These are phyloP conservation scores for Gymnopus androsaceus DNA, from an alignment of 1,284 basidiomycete species.

Conservation along the genomic window DNA sequence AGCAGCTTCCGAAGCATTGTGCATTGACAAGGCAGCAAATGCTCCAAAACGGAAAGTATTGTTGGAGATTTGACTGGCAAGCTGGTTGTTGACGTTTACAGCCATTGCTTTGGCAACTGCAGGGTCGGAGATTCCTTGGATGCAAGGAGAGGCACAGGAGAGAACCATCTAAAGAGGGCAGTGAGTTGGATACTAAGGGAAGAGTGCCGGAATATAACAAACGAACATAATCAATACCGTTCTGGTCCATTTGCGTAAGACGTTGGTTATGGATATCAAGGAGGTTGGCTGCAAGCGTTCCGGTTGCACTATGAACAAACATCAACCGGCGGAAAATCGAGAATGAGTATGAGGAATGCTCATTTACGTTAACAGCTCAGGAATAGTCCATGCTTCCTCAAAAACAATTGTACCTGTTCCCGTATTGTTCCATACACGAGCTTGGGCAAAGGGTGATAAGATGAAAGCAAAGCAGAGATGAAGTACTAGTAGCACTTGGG, in stretches of 20 bases:
- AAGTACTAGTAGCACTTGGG: too few relatives aligned
- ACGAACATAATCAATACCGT: constrained; percentile 40
- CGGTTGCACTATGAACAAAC: constrained; percentile 27
- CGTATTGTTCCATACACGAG: constrained; percentile 29
- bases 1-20: constrained; percentile 42
- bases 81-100: constrained; percentile 34
- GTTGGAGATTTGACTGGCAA: constrained; percentile 39
- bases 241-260: constrained; percentile 38
- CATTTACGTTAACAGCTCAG: constrained; percentile 31
- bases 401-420: constrained; percentile 38
- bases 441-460: background rate
- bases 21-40: constrained; percentile 47
- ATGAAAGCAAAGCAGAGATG: background rate
- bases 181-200: background rate
- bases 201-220: background rate
- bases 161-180: constrained; percentile 37
- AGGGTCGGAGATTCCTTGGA: constrained; percentile 42
- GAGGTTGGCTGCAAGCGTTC: constrained; percentile 33
- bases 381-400: constrained; percentile 44
- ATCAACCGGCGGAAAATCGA: background rate
- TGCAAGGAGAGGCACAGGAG: constrained; percentile 37
- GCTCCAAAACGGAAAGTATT: constrained; percentile 43
- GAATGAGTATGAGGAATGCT: background rate
- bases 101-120: constrained; percentile 34
- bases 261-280: constrained; percentile 43